phyloP scores from a whole-genome alignment of 805 yeast species.

The Pichia californica region DNA sequence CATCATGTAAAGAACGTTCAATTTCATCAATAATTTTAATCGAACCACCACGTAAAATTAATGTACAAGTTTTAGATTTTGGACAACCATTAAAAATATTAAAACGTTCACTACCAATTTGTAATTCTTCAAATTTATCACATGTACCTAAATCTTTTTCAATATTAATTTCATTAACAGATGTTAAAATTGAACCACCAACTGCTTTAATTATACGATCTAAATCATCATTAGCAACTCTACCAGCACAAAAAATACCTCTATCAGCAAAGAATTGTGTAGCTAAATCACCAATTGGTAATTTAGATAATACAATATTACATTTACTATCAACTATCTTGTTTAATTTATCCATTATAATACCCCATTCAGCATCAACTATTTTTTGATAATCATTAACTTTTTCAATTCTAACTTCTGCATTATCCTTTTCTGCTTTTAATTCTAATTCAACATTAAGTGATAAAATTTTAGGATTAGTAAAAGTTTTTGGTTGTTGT shows the following conservation, averaged over 20 bases:
- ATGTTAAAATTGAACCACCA: constrained; percentile 84
- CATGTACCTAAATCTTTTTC: constrained; percentile 75
- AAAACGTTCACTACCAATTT: constrained; percentile 93
- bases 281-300: constrained; percentile 98
- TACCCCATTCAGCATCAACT: constrained; percentile 99
- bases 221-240: constrained; percentile 86
- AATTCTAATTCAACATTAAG: constrained; percentile 91
- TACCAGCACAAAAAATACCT: constrained; percentile 93
- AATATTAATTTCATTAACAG: constrained; percentile 60
- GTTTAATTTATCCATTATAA: constrained; percentile 79
- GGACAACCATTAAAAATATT: constrained; percentile 92
- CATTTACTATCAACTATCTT: constrained; percentile 83
- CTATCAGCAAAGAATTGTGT: constrained; percentile 97
- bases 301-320: constrained; percentile 82
- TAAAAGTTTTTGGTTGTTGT: constrained; percentile 89
- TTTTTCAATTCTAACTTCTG: constrained; percentile 93
- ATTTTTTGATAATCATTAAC: constrained; percentile 92
- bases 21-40: constrained; percentile 98
- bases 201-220: constrained; percentile 89
- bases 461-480: constrained; percentile 72
- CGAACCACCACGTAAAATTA: constrained; percentile 94
- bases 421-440: constrained; percentile 97
- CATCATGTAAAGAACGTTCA: constrained; percentile 95
- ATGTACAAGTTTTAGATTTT: constrained; percentile 85
- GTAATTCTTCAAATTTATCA: constrained; percentile 81